Percentiles rank a stretch among this genome's conserved stretches.
These are phyloP conservation scores for Naganishia vishniacii DNA, from an alignment of 768 basidiomycete genomes.

Conservation along the genomic window DNA sequence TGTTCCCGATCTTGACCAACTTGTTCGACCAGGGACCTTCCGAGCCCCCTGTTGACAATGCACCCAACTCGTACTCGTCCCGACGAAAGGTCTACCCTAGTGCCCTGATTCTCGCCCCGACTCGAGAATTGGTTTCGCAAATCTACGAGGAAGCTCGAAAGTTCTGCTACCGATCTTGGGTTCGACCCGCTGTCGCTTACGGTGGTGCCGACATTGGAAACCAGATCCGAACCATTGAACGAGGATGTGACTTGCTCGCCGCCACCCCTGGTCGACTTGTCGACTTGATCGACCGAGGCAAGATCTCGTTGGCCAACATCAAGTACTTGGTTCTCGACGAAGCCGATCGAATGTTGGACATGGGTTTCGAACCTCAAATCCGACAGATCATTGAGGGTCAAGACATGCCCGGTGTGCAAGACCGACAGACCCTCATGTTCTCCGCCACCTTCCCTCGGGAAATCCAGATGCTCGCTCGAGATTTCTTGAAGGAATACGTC, in stretches of 20 bases:
- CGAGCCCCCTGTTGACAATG: conserved; percentile 57
- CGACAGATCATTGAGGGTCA: conserved; percentile 94
- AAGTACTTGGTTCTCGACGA: conserved; percentile 97
- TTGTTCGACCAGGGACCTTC: conserved; percentile 78
- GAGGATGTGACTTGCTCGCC: conserved; percentile 91
- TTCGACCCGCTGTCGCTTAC: conserved; percentile 96
- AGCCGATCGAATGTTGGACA: conserved; percentile 99
- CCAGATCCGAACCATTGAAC: conserved; percentile 88
- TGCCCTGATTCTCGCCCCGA: conserved; percentile 94
- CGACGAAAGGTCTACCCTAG: conserved; percentile 90
- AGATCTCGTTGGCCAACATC: conserved; percentile 92
- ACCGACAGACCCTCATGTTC: conserved; percentile 99
- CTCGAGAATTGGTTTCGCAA: conserved; percentile 96
- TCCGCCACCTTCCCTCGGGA: conserved; percentile 98
- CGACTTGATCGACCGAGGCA: conserved; percentile 94
- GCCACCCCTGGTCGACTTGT: conserved; percentile 97
- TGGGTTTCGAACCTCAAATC: conserved; percentile 99
- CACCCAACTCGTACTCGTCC: conserved; percentile 56
- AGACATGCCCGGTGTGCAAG: conserved; percentile 89
- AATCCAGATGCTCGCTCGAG: conserved; percentile 60
- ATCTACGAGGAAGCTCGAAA: conserved; percentile 99
- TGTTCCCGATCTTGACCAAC: conserved; percentile 96
- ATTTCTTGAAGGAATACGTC: conserved; percentile 68
- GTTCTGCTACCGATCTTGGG: conserved; percentile 99
- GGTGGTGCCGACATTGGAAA: conserved; percentile 97